Evolutionary conservation across 306 rosid species (phyloP), one percentile per base, ranked within the genome.

Genomic region (Inga oerstediana): DNA sequence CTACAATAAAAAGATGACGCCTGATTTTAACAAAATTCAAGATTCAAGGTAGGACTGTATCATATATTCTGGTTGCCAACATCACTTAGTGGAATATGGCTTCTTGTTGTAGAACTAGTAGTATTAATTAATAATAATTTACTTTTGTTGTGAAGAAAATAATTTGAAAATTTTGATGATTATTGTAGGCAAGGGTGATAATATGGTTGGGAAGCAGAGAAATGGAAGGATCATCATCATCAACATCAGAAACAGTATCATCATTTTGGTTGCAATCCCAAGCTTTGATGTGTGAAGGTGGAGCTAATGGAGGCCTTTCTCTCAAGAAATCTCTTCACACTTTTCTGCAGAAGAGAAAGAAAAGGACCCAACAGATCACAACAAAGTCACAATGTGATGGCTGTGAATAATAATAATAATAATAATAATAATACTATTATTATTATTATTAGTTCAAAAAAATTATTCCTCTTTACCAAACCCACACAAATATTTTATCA

Each of bases 321-420:
- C 59, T 86, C 14, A 86, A 83, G 80, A 77, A 61, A 39, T 86
- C 89, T 9, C 84, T 86, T 45, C 62, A 75, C 34, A 80, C 41
- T 76, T 86, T 86, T 41, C 85, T 86, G 24, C 78, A 86, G 45
- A 76, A 76, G 46, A 86, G 85, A 80, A 86, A 83, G 78, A 80
- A 72, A 77, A 83, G 85, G 80, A 62, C 49, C 39, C 84, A 24
- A 62, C 37, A 62, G 68, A 62, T 11, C 48, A 45, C 8, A 52
- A 16, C 37, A 65, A 72, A 80, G 37, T 66, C 80, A 82, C 58
- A 43, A 22, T 43, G 10, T 49, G 34, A 59, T 22, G 15, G n/a
- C 15, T 59, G 66, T 62, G 68, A 12, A 62, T 62, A 62, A 24
- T 24, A 12, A 62, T 10, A 62, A 3, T 2, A 62, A 24, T 24